A percentile compares a stretch with the other conserved stretches of the same genome.
Evolutionary conservation across 163 green algal species (phyloP).

Genomic region (Scenedesmus sp.): DNA sequence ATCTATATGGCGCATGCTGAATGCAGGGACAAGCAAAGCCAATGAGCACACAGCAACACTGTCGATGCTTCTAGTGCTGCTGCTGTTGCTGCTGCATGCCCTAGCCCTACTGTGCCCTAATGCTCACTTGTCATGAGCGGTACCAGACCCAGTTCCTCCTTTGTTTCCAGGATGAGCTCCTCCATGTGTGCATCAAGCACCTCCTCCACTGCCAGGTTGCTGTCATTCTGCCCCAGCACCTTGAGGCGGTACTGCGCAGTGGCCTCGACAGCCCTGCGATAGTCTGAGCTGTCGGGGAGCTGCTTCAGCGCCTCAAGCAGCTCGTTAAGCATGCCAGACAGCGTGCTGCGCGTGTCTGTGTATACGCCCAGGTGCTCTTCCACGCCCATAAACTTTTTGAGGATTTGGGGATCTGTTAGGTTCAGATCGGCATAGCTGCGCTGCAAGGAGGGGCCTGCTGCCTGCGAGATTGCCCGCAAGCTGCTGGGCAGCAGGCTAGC

Average conservation of each 20-base stretch:
- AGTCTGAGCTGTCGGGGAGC: constrained; percentile 63
- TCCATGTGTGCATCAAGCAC: constrained; percentile 75
- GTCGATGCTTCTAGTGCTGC: not conserved
- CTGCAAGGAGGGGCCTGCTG: not conserved
- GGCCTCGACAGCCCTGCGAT: constrained; percentile 67
- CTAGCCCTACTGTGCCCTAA: not conserved
- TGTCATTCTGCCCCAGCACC: constrained; percentile 68
- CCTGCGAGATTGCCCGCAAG: constrained; percentile 17
- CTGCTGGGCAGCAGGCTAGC: constrained; percentile 35
- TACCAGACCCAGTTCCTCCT: constrained; percentile 67
- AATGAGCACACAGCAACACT: constrained; percentile 1
- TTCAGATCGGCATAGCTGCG: constrained; percentile 54
- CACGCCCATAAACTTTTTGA: constrained; percentile 78
- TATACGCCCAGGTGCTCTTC: constrained; percentile 65
- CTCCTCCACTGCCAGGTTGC: constrained; percentile 69
- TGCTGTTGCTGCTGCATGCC: not conserved
- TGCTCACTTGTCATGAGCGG: constrained; percentile 63
- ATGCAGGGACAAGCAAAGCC: not conserved
- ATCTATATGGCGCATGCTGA: not conserved
- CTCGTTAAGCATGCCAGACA: constrained; percentile 60
- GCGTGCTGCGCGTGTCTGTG: constrained; percentile 58
- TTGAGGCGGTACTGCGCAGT: constrained; percentile 66
- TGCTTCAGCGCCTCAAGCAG: constrained; percentile 56
- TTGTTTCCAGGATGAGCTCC: constrained; percentile 71
- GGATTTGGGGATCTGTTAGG: constrained; percentile 62